Percentiles rank a stretch among this genome's conserved stretches.
phyloP scores from a whole-genome alignment of 805 yeast genomes.

The Gaillardinia entomophila region DNA sequence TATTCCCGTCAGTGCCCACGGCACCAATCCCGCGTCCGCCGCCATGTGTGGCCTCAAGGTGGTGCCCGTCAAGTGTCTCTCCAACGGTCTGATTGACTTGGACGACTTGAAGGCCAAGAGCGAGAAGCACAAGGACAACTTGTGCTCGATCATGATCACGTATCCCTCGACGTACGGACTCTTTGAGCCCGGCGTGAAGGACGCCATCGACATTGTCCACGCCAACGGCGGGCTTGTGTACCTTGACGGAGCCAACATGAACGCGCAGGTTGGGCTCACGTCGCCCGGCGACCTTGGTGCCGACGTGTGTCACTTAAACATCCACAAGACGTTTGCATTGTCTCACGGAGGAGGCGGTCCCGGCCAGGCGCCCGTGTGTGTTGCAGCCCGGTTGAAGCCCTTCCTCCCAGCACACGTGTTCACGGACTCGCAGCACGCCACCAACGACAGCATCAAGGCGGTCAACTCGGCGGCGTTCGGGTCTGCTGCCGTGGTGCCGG shows the following conservation, averaged over 20 bases:
- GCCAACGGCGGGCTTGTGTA: constrained; percentile 90
- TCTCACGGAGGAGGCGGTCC: constrained; percentile 99
- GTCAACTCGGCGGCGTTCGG: constrained; percentile 95
- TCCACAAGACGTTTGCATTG: constrained; percentile 95
- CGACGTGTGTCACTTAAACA: constrained; percentile 94
- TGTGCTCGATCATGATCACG: constrained; percentile 94
- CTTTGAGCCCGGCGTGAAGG: constrained; percentile 85
- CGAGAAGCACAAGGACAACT: constrained; percentile 53
- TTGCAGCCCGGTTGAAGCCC: constrained; percentile 69
- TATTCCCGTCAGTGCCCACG: constrained; percentile 97
- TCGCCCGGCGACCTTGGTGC: constrained; percentile 98
- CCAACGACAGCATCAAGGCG: constrained; percentile 55
- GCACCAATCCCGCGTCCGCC: constrained; percentile 98
- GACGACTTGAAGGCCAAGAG: constrained; percentile 71
- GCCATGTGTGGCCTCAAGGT: constrained; percentile 96
- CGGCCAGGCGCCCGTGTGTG: constrained; percentile 98
- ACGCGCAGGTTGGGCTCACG: constrained; percentile 96
- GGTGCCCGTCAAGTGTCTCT: constrained; percentile 81
- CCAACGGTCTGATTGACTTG: constrained; percentile 82
- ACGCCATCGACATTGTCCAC: constrained; percentile 84
- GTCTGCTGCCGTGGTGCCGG: constrained; percentile 88
- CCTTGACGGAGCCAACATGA: constrained; percentile 98
- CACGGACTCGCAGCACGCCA: constrained; percentile 44
- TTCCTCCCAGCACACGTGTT: constrained; percentile 79
- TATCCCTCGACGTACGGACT: constrained; percentile 97